Evolutionary conservation across 2,329 filamentous ascomycete genomes (phyloP).

Genomic region (Phyllachora maydis): DNA sequence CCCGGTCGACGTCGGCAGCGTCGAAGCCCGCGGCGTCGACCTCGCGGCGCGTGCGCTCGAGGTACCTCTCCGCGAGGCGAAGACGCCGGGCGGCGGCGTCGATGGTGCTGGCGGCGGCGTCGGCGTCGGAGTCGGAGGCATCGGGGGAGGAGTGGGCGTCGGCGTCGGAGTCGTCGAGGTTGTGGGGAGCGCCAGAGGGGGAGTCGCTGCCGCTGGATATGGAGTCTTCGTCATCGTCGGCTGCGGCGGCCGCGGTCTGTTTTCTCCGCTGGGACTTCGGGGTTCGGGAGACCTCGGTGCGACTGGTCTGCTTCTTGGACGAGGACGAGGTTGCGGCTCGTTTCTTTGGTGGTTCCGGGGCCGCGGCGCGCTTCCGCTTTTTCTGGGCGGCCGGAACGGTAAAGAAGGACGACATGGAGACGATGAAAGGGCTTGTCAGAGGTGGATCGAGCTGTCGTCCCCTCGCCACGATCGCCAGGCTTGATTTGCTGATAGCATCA

Average conservation of each 20-base stretch:
- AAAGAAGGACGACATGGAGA: conserved; percentile 85
- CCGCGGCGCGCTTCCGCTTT: conserved; percentile 61
- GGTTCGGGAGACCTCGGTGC: conserved; percentile 13
- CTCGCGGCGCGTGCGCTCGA: conserved; percentile 74
- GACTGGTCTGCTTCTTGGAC: conserved; percentile 17
- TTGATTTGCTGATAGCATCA: too few species aligned
- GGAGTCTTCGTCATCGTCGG: conserved; percentile 25
- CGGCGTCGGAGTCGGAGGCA: conserved; percentile 53
- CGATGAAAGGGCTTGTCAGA: too few species aligned
- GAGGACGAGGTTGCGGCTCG: conserved; percentile 27
- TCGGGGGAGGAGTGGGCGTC: too few species aligned
- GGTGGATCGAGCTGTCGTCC: too few species aligned
- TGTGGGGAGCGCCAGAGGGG: too few species aligned
- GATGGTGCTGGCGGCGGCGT: too few species aligned
- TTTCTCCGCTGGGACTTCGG: conserved; percentile 15
- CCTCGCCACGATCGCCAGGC: too few species aligned
- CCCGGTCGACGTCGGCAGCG: conserved; percentile 79
- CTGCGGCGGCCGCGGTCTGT: conserved; percentile 13
- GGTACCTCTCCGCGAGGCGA: conserved; percentile 75
- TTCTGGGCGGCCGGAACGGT: conserved; percentile 69
- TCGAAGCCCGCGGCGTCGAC: conserved; percentile 58
- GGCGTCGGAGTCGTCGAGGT: conserved; percentile 21
- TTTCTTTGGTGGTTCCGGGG: conserved; percentile 36
- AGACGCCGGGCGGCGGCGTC: conserved; percentile 71
- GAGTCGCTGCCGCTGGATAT: conserved; percentile 73